Evolutionary conservation across 1,139 yeast genomes (phyloP).

Genomic region (Torulaspora globosa): DNA sequence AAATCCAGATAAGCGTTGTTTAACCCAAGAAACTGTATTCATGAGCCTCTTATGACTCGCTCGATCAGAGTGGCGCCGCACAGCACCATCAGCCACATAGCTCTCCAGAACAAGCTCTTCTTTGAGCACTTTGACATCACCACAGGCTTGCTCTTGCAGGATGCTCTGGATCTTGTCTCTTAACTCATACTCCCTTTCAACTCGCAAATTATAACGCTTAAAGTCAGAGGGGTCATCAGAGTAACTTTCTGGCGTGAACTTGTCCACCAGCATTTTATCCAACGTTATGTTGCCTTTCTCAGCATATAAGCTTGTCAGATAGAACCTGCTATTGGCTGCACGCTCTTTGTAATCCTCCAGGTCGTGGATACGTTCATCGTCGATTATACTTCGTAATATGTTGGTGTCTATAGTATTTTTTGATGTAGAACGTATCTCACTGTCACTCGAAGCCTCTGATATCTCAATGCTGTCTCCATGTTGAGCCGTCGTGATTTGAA

Average conservation of each 20-base stretch:
- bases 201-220: slow-evolving; percentile 22
- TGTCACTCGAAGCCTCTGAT: slow-evolving; percentile 2
- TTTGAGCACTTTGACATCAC: slow-evolving; percentile 22
- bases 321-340: slow-evolving; percentile 23
- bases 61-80: slow-evolving; percentile 1
- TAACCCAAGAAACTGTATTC: background rate
- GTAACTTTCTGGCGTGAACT: slow-evolving; percentile 1
- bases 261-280: slow-evolving; percentile 7
- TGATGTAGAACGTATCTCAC: slow-evolving; percentile 8
- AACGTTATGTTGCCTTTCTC: slow-evolving; percentile 10
- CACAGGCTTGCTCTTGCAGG: slow-evolving; percentile 16
- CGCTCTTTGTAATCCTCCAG: slow-evolving; percentile 21
- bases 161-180: slow-evolving; percentile 28
- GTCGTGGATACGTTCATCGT: slow-evolving; percentile 22
- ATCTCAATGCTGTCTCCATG: slow-evolving; percentile 1
- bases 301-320: slow-evolving; percentile 20
- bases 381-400: slow-evolving; percentile 20
- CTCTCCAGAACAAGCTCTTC: slow-evolving; percentile 16
- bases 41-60: slow-evolving; percentile 1
- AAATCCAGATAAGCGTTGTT: slow-evolving; percentile 1
- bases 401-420: slow-evolving; percentile 17
- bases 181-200: slow-evolving; percentile 25
- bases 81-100: slow-evolving; percentile 19
- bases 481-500: slow-evolving; percentile 14
- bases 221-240: slow-evolving; percentile 19